Evolutionary conservation across 805 yeast genomes (phyloP), one percentile per base, ranked within the genome.

Genomic region (Pichia insulana): DNA sequence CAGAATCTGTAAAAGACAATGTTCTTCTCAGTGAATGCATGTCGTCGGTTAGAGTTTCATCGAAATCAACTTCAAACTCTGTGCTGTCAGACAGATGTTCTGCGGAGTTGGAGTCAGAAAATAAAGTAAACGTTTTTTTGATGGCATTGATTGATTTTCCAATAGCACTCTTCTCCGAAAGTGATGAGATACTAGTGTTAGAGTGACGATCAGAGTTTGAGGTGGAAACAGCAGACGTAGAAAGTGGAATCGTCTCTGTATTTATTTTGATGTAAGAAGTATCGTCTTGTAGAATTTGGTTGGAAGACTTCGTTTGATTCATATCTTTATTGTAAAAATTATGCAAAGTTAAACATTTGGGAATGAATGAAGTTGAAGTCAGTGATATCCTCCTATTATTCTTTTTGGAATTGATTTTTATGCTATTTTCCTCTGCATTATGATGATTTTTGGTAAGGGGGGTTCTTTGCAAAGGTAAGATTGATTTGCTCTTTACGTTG

Each of bases 131-230:
- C 17, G 49, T 48, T 17, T 36, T 32, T 31, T 47, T 47, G 10
- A 48, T 33, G 2, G 41, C 40, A 34, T 34, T 44, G 9, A 47
- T 15, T 13, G 51, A 47, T 30, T 46, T 39, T 13, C 42, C 46
- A 10, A 47, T 33, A 2, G 49, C 32, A 18, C 49, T 37, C 7
- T 47, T 49, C 6, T 48, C 51, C 5, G 43, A 41, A 3, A 43
- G 48, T 7, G 34, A 30, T 4, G 49, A 48, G n/a, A 49, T 43
- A 26, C 43, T 34, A 25, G 36, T 37, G 15, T 43, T 45, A 6
- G 41, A 20, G n/a, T 40, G 22, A 13, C 37, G 17, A 34, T 43
- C 33, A 3, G 35, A 9, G 7, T 25, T 15, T n/a, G 15, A 11
- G 32, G 34, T 12, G 33, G 30, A n/a, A 30, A 18, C 25, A 22